A percentile compares a stretch with the other conserved stretches of the same genome.
phyloP scores from a whole-genome alignment of 179 eudicot species.

The Silene noctiflora region DNA sequence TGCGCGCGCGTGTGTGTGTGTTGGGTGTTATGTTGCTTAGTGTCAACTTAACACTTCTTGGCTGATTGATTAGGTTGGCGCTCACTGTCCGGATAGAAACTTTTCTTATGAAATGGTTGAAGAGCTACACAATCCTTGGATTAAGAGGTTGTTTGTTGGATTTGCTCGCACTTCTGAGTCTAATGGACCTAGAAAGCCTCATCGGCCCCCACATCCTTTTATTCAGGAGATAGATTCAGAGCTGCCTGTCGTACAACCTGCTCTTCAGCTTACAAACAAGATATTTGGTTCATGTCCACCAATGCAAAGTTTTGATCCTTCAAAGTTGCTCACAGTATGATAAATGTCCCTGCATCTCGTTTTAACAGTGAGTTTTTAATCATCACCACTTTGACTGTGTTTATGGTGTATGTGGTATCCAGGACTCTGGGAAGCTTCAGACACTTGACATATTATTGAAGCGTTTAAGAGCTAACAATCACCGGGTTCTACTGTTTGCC shows the following conservation, averaged over 20 bases:
- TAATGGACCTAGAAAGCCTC: slow-evolving; percentile 89
- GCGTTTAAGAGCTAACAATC: slow-evolving; percentile 90
- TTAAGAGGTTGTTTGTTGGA: slow-evolving; percentile 80
- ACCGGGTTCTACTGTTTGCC: slow-evolving; percentile 92
- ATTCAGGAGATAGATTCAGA: slow-evolving; percentile 87
- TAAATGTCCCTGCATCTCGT: slow-evolving; percentile 6
- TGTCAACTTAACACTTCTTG: slow-evolving; percentile 14
- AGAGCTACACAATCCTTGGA: slow-evolving; percentile 85
- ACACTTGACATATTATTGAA: slow-evolving; percentile 89
- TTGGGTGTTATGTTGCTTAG: neutral
- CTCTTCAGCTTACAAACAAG: slow-evolving; percentile 71
- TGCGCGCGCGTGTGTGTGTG: neutral
- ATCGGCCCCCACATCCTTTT: slow-evolving; percentile 58
- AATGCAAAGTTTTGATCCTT: slow-evolving; percentile 92
- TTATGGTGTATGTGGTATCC: slow-evolving; percentile 24
- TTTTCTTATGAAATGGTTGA: slow-evolving; percentile 74
- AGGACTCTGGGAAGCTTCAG: slow-evolving; percentile 99
- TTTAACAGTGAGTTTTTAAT: slow-evolving; percentile 8
- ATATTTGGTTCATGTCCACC: slow-evolving; percentile 95
- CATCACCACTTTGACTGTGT: slow-evolving; percentile 7
- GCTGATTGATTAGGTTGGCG: slow-evolving; percentile 50
- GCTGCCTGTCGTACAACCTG: slow-evolving; percentile 74
- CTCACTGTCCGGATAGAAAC: slow-evolving; percentile 80
- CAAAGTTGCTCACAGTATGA: slow-evolving; percentile 85
- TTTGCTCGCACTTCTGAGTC: slow-evolving; percentile 90